Conservation (phyloP, 805 yeast genomes). For the Danielozyma ontarioensis region DNA sequence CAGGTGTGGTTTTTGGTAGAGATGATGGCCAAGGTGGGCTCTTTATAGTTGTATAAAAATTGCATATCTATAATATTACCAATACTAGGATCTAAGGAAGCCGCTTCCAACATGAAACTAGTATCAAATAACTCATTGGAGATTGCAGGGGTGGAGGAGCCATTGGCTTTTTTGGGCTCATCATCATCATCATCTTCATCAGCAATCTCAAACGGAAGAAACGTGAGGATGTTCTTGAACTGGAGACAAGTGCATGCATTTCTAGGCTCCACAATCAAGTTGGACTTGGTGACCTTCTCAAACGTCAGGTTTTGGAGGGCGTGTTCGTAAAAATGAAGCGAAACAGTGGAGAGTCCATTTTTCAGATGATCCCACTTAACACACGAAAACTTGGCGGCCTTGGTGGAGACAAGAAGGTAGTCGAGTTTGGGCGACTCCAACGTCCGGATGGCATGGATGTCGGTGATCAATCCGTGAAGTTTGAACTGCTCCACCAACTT, state of each 20-base stretch:
- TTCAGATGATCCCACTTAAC: slow-evolving; percentile 59
- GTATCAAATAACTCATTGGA: slow-evolving; percentile 35
- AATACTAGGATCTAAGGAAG: slow-evolving; percentile 51
- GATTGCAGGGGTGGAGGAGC: no score
- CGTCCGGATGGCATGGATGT: slow-evolving; percentile 46
- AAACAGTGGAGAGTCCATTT: slow-evolving; percentile 61
- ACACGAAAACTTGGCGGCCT: slow-evolving; percentile 72
- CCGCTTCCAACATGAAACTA: slow-evolving; percentile 57
- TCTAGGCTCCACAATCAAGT: slow-evolving; percentile 58
- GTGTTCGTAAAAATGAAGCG: slow-evolving; percentile 83
- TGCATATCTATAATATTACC: slow-evolving; percentile 64
- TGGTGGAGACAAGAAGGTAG: slow-evolving; percentile 60
- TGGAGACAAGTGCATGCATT: slow-evolving; percentile 51
- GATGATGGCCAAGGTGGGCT: slow-evolving; percentile 74
- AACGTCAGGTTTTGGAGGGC: slow-evolving; percentile 48
- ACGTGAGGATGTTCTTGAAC: slow-evolving; percentile 63
- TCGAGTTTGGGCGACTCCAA: slow-evolving; percentile 47
- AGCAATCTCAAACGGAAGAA: slow-evolving; percentile 55
- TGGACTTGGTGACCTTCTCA: slow-evolving; percentile 37
- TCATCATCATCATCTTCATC: slow-evolving; percentile 39
- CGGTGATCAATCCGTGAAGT: slow-evolving; percentile 65
- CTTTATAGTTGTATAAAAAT: slow-evolving; percentile 69
- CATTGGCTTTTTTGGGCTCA: slow-evolving; percentile 29
- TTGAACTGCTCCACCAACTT: slow-evolving; percentile 56
- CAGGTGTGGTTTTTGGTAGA: slow-evolving; percentile 56